A percentile compares a stretch with the other conserved stretches of the same genome.
These are phyloP conservation scores for Vicia villosa DNA, from an alignment of 306 rosid genomes.

Conservation along the genomic window DNA sequence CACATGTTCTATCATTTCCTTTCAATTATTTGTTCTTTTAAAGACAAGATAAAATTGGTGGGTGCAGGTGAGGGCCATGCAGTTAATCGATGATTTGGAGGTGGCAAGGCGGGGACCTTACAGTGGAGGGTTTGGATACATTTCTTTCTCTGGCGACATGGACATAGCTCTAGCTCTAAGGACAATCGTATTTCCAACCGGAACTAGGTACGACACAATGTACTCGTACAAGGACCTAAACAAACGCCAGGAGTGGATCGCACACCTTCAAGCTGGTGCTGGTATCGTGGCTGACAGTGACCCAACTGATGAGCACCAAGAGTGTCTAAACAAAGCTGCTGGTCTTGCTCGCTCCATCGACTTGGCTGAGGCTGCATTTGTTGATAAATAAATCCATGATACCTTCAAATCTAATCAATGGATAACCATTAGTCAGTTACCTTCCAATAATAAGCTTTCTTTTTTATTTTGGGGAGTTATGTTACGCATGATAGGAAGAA, in stretches of 20 bases:
- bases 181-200: slow-evolving; percentile 72
- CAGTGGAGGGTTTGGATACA: slow-evolving; percentile 76
- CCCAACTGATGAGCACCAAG: slow-evolving; percentile 73
- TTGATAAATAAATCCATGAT: slow-evolving; percentile 36
- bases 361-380: slow-evolving; percentile 77
- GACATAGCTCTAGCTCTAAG: slow-evolving; percentile 82
- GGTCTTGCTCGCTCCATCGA: slow-evolving; percentile 85
- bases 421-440: background rate
- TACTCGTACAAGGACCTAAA: slow-evolving; percentile 59
- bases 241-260: slow-evolving; percentile 72
- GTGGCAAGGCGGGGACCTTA: slow-evolving; percentile 74
- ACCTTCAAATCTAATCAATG: background rate
- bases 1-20: no score
- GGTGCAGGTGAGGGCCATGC: slow-evolving; percentile 88
- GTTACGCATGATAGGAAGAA: background rate
- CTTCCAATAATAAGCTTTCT: slow-evolving; percentile 1
- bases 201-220: slow-evolving; percentile 66
- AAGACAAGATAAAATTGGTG: background rate
- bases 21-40: no score
- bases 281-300: slow-evolving; percentile 85
- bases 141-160: slow-evolving; percentile 69
- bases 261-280: slow-evolving; percentile 86
- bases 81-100: slow-evolving; percentile 74
- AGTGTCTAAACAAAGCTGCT: slow-evolving; percentile 93
- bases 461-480: slow-evolving; percentile 3